Evolutionary conservation across 2,329 filamentous ascomycete genomes (phyloP).

Genomic region (Aphanoascus verrucosus): DNA sequence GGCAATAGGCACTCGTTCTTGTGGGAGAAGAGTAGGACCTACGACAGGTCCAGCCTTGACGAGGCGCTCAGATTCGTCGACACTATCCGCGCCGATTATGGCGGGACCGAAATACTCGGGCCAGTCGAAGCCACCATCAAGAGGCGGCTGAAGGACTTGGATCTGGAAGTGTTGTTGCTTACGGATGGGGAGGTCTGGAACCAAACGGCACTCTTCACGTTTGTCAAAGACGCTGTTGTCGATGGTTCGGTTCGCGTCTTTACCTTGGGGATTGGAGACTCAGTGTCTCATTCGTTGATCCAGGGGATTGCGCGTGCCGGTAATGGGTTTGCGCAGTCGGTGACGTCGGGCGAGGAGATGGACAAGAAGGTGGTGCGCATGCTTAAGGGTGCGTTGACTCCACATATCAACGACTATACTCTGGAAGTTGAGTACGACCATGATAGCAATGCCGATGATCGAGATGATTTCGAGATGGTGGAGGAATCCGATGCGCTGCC

Average conservation of each 20-base stretch:
- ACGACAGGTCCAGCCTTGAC: constrained; percentile 37
- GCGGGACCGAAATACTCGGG: constrained; percentile 12
- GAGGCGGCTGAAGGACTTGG: constrained; percentile 37
- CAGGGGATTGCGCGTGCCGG: constrained; percentile 50
- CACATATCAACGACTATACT: constrained; percentile 54
- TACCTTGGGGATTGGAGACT: constrained; percentile 43
- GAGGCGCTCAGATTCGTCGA: constrained; percentile 36
- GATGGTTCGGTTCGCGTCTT: constrained; percentile 45
- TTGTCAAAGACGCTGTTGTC: constrained; percentile 19
- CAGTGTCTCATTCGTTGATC: constrained; percentile 47
- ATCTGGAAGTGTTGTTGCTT: constrained; percentile 8
- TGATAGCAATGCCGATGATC: constrained; percentile 15
- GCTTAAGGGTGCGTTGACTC: constrained; percentile 59
- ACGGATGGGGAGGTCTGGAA: constrained; percentile 14
- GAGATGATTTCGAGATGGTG: constrained; percentile 50
- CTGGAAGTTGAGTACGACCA: constrained; percentile 52
- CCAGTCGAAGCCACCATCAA: constrained; percentile 41
- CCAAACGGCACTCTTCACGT: constrained; percentile 2
- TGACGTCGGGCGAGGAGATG: constrained; percentile 53
- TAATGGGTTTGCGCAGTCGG: constrained; percentile 49
- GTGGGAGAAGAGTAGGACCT: constrained; percentile 24
- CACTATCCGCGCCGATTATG: constrained; percentile 29
- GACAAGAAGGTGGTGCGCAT: constrained; percentile 61
- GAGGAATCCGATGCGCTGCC: constrained; percentile 41
- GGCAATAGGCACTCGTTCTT: constrained; percentile 1